These are phyloP conservation scores for Eutypa lata DNA, from an alignment of 2,329 filamentous ascomycete species.

Conservation along the genomic window DNA sequence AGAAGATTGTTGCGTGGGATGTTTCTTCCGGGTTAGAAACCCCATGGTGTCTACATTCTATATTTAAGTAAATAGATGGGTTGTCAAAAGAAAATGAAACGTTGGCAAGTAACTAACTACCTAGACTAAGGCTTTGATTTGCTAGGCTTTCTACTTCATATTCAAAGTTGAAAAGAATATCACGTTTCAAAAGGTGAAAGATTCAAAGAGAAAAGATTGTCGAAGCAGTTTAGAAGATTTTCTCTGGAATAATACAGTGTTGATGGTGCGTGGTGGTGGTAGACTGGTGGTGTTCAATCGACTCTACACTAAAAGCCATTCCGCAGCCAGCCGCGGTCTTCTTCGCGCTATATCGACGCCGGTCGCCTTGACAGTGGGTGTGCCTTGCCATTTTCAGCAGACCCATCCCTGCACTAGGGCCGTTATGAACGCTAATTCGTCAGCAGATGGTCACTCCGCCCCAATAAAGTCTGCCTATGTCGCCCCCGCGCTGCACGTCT, in stretches of 20 bases:
- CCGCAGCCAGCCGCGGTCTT: neutral
- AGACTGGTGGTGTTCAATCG: neutral
- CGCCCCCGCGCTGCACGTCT: conserved; percentile 8
- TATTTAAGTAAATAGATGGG: neutral
- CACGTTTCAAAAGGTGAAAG: neutral
- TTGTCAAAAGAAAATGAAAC: neutral
- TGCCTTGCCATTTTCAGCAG: conserved; percentile 24
- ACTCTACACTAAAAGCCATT: no score
- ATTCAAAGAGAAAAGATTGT: no score
- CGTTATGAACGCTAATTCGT: conserved; percentile 13
- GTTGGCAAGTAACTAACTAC: no score
- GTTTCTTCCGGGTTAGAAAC: conserved; percentile 25
- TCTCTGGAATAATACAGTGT: no score
- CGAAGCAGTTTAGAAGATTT: neutral
- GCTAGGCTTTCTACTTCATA: neutral
- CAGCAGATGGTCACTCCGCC: conserved; percentile 10
- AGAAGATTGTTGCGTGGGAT: conserved; percentile 14
- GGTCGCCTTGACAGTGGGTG: conserved; percentile 12
- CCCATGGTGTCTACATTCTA: conserved; percentile 20
- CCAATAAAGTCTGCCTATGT: conserved; percentile 15
- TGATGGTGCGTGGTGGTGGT: neutral
- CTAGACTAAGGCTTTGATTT: neutral
- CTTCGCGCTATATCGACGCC: conserved; percentile 2
- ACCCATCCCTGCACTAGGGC: conserved; percentile 14
- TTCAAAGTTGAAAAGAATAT: no score